These are phyloP conservation scores for Quercus suber DNA, from an alignment of 306 rosid genomes.

Conservation along the genomic window DNA sequence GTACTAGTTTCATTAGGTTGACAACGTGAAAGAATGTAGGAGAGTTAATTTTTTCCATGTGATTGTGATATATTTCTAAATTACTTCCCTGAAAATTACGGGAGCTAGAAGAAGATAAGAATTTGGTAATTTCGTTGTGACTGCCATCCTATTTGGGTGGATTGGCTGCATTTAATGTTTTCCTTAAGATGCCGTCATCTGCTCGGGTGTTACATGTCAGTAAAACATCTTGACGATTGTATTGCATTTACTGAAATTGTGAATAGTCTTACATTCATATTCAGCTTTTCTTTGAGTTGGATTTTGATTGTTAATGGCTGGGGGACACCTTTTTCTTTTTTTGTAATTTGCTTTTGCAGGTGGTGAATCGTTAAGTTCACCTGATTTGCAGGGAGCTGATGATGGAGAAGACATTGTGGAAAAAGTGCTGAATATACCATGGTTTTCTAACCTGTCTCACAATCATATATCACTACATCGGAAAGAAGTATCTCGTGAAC, in stretches of 20 bases:
- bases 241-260: neutral
- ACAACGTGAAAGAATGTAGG: neutral
- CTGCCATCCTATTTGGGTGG: neutral
- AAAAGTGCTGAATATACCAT: conserved; percentile 30
- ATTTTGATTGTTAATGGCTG: conserved; percentile 4
- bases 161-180: neutral
- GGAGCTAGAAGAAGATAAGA: neutral
- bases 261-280: neutral
- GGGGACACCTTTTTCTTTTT: conserved; percentile 1
- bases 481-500: conserved; percentile 46
- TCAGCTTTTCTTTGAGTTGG: neutral
- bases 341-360: conserved; percentile 36
- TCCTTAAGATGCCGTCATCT: neutral
- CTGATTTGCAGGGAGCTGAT: conserved; percentile 23
- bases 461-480: conserved; percentile 24
- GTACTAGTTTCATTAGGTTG: neutral
- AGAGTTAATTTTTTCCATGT: neutral
- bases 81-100: neutral
- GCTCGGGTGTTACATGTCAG: neutral
- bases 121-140: neutral
- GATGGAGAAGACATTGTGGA: conserved; percentile 25
- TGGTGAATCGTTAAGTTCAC: conserved; percentile 18
- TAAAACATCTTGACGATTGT: neutral
- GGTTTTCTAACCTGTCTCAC: conserved; percentile 32
- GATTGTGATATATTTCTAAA: neutral